Evolutionary conservation across 306 rosid species (phyloP), one percentile per base, ranked within the genome.

Genomic region (Herpetospermum pedunculosum): DNA sequence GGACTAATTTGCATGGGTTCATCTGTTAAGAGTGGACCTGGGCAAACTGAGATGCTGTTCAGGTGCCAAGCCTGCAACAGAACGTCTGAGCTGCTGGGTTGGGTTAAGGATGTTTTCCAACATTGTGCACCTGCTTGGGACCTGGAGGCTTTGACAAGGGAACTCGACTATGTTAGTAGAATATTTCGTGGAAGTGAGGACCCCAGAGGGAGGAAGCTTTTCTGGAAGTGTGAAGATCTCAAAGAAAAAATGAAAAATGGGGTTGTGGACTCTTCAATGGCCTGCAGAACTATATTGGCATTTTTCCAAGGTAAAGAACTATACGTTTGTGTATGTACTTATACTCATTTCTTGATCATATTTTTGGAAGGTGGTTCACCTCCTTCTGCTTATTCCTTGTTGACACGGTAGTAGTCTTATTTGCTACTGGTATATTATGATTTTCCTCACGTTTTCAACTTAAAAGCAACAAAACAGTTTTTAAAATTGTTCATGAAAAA

Each of bases 21-120:
- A 73, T 81, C 95, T n/a, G 81, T 81, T 52, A 89, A 89, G 88
- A 89, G 84, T 80, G 96, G 90, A 64, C 78, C 88, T 43, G 96
- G 97, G 78, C 91, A 90, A 64, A 72, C 86, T 48, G 99, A 94
- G 84, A 94, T 94, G 99, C 91, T 91, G 76, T 94, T 94, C 81
- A 89, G 90, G 88, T 94, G 99, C 72, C 96, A 86, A 72, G 96
- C 99, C 59, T 94, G 99, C 89, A 88, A 80, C 75, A 87, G 92
- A 77, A 94, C 96, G 83, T 94, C 99, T 28, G 99, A 94, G 80
- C 90, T 94, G 81, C 86, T 94, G 63, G 99, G 99, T 78, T 94
- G 97, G 97, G 99, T 91, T 76, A 94, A 94, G 81, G 99, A 94
- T 82, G 97, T 94, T 79, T 94, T 94, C 82, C 99, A 88, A 77